Conservation (phyloP, 2,329 filamentous ascomycete species). For the Aspergillus jensenii region DNA sequence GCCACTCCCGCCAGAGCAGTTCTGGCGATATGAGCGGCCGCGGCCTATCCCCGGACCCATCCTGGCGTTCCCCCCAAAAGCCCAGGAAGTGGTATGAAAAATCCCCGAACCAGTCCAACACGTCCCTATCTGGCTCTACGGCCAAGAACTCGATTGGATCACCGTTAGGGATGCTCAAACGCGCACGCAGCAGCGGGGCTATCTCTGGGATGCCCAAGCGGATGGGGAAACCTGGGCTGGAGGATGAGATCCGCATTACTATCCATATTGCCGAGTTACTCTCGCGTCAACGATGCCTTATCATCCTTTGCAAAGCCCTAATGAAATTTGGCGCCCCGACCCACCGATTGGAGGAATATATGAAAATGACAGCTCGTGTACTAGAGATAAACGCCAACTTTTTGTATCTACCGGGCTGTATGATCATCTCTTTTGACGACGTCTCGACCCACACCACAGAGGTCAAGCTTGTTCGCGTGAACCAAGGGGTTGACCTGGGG, state of each 20-base stretch:
- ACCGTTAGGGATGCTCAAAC: constrained; percentile 33
- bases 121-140: constrained; percentile 33
- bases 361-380: constrained; percentile 84
- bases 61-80: constrained; percentile 27
- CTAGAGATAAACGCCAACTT: constrained; percentile 90
- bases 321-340: constrained; percentile 94
- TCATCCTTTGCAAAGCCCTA: constrained; percentile 80
- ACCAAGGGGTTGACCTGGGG: constrained; percentile 47
- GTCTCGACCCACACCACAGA: constrained; percentile 49
- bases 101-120: constrained; percentile 34
- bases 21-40: constrained; percentile 30
- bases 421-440: constrained; percentile 87
- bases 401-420: constrained; percentile 86
- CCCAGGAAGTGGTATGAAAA: constrained; percentile 44
- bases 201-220: constrained; percentile 28
- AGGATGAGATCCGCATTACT: constrained; percentile 59
- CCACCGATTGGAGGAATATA: constrained; percentile 86
- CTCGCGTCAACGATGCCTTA: constrained; percentile 77
- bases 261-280: constrained; percentile 69
- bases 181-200: constrained; percentile 37
- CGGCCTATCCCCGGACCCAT: constrained; percentile 32
- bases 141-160: constrained; percentile 30
- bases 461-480: constrained; percentile 46
- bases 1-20: constrained; percentile 32
- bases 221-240: constrained; percentile 33